Conservation (phyloP, 1,284 basidiomycete genomes). For the Phenoliferia sp. region DNA sequence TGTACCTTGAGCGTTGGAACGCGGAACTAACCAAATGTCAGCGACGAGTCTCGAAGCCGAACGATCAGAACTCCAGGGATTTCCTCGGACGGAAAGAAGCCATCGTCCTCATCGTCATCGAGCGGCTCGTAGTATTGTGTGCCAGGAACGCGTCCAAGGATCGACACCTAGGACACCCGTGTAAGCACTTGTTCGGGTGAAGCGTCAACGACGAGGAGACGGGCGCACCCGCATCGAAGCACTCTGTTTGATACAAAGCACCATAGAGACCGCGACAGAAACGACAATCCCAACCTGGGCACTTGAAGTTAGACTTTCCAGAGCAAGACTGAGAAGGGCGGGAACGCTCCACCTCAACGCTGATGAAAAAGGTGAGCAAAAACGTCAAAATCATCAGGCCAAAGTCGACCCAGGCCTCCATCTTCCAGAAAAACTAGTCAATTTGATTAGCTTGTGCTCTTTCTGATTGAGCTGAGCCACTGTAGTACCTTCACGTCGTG, state of each 20-base stretch:
- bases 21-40: slow-evolving; percentile 73
- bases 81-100: slow-evolving; percentile 52
- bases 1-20: too few species aligned
- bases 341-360: slow-evolving; percentile 56
- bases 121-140: slow-evolving; percentile 25
- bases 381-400: slow-evolving; percentile 79
- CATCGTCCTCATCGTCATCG: slow-evolving; percentile 64
- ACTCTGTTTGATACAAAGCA: slow-evolving; percentile 81
- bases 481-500: slow-evolving; percentile 61
- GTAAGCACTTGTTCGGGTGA: background rate
- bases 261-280: slow-evolving; percentile 74
- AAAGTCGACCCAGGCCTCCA: slow-evolving; percentile 82
- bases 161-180: slow-evolving; percentile 39
- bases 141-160: slow-evolving; percentile 67
- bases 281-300: slow-evolving; percentile 62
- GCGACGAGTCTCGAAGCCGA: slow-evolving; percentile 64
- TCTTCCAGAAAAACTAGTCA: slow-evolving; percentile 42
- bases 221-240: slow-evolving; percentile 60
- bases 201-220: background rate
- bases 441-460: too few species aligned
- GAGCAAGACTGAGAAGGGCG: background rate
- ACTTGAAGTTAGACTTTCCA: background rate
- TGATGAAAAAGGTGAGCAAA: slow-evolving; percentile 69
- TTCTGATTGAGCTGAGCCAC: background rate
- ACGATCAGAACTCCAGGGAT: slow-evolving; percentile 71